A percentile compares a stretch with the other conserved stretches of the same genome.
phyloP scores from a whole-genome alignment of 257 asterid species.

The Gentiana macrophylla region DNA sequence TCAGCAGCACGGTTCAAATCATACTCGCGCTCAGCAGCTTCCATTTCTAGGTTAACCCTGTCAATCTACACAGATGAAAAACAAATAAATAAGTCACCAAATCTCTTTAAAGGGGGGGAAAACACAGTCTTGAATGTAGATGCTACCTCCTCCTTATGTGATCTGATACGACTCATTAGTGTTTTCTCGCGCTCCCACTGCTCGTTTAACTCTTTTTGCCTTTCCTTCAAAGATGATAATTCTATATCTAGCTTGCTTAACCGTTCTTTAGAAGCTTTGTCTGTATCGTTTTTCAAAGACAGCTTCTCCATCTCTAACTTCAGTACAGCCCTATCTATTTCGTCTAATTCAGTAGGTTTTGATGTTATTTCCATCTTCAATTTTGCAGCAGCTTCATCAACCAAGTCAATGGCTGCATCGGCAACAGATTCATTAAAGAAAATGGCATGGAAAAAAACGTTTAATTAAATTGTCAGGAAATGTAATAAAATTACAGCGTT shows the following conservation, averaged over 20 bases:
- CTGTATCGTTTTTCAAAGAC: constrained; percentile 74
- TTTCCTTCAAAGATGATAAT: constrained; percentile 51
- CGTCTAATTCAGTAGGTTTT: constrained; percentile 83
- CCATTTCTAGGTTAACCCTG: constrained; percentile 90
- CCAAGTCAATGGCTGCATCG: constrained; percentile 81
- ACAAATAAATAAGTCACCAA: constrained; percentile 6
- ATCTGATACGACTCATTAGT: constrained; percentile 69
- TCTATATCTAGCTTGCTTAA: constrained; percentile 68
- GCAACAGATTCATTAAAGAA: background rate
- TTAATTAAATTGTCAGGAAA: too few relatives aligned
- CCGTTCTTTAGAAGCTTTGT: constrained; percentile 78
- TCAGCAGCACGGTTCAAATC: constrained; percentile 90
- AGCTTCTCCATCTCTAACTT: constrained; percentile 94
- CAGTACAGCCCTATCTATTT: constrained; percentile 62
- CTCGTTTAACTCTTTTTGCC: constrained; percentile 56
- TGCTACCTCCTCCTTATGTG: constrained; percentile 75
- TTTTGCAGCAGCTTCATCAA: constrained; percentile 98
- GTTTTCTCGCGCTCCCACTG: constrained; percentile 78
- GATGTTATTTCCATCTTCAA: constrained; percentile 94
- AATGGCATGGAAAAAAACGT: background rate
- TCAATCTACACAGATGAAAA: constrained; percentile 43
- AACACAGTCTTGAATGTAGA: constrained; percentile 7
- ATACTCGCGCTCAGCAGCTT: constrained; percentile 95
- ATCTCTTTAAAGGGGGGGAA: constrained; percentile 2
- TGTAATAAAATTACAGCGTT: too few relatives aligned